Percentiles rank a stretch among this genome's conserved stretches.
phyloP scores from a whole-genome alignment of 1,284 basidiomycete species.

The Cryptococcus sp. region DNA sequence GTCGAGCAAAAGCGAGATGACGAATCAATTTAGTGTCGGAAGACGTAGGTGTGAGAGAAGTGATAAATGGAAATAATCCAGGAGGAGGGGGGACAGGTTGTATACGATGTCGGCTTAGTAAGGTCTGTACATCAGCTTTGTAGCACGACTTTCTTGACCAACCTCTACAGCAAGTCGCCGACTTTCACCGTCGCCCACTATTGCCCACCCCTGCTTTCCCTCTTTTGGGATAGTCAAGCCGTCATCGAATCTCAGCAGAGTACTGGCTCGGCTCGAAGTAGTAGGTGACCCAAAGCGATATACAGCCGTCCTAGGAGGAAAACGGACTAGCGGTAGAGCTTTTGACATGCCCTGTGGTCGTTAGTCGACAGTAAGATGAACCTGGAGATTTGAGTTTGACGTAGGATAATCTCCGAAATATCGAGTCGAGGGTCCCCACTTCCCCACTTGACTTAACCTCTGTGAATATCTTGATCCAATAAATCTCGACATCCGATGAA shows the following conservation, averaged over 20 bases:
- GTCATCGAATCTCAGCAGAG: slow-evolving; percentile 34
- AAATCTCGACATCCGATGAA: background rate
- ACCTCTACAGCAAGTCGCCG: slow-evolving; percentile 62
- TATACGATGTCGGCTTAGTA: slow-evolving; percentile 65
- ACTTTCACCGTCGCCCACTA: slow-evolving; percentile 56
- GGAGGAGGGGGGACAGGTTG: slow-evolving; percentile 56
- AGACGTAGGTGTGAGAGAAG: slow-evolving; percentile 2
- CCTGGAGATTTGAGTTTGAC: too few relatives aligned
- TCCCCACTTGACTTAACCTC: background rate
- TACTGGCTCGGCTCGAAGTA: slow-evolving; percentile 7
- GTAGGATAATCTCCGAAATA: too few relatives aligned
- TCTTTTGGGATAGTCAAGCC: slow-evolving; percentile 40
- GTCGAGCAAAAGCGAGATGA: slow-evolving; percentile 70
- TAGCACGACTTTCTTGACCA: slow-evolving; percentile 10
- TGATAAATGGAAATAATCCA: slow-evolving; percentile 70
- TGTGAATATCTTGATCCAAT: background rate
- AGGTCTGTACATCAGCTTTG: slow-evolving; percentile 50
- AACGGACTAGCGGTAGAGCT: slow-evolving; percentile 28
- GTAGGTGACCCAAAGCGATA: slow-evolving; percentile 32
- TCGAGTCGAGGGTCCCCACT: too few relatives aligned
- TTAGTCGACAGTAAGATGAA: too few relatives aligned
- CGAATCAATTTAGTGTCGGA: slow-evolving; percentile 28
- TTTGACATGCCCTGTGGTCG: background rate
- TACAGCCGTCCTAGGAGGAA: slow-evolving; percentile 30
- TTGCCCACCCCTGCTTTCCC: slow-evolving; percentile 57